Evolutionary conservation across 164 flowering plant species (phyloP), one percentile per base, ranked within the genome.

Genomic region (Chimonanthus salicifolius): DNA sequence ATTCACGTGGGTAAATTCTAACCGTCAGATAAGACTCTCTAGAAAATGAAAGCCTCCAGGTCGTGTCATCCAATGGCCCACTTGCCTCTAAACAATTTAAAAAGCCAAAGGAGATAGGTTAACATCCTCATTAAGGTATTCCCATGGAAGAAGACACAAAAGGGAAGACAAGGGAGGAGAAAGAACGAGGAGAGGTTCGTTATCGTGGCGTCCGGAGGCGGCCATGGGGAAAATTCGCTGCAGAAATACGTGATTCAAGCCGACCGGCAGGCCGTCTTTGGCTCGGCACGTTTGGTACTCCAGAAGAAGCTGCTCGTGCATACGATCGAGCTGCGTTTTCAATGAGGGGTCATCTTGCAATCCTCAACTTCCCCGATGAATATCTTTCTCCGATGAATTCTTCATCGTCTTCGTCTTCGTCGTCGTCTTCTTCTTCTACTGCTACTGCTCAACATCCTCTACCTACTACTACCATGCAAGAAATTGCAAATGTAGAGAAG

Each of bases 161-260:
- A 45, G 47, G 8, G 18, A 47, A 68, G 54, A 49, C 49, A n/a
- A 68, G 13, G 54, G 58, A 45, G 33, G 47, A 66, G 47, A 66
- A 13, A 45, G 68, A 45, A 33, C 9, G 18, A 47, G 67, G 51
- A 21, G 58, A 72, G 15, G 68, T 72, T 11, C 74, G 62, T 11
- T 72, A 72, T 43, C 60, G 74, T 16, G 74, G 74, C 45, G 74
- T 72, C 13, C 68, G 74, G 18, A 47, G 5, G 74, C 74, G 74
- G 49, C 74, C 74, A 8, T 72, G 74, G 74, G 74, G 74, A 4
- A 64, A 48, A 50, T 72, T 63, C 21, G 74, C 69, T 1, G 74
- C 74, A 4, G 74, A 72, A 68, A 72, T 72, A 6, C 69, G 74
- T 4, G 74, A 72, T 49, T 49, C 74, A 2, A 72, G 68, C 9